Evolutionary conservation across 1,139 yeast genomes (phyloP), one percentile per base, ranked within the genome.

Genomic region (Saccharomyces hybrid): DNA sequence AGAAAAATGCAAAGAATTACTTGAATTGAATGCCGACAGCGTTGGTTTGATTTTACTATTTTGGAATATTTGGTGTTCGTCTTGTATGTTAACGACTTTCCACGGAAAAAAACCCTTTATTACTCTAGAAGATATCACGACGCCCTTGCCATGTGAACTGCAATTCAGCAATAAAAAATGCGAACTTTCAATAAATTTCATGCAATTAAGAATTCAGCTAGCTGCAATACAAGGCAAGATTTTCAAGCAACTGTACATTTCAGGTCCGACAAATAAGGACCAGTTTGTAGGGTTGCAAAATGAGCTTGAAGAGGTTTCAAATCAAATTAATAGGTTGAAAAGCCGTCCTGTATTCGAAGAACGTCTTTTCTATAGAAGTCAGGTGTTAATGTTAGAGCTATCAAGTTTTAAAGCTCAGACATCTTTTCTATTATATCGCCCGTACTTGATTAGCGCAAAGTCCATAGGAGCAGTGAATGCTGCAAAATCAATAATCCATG

Each of bases 1-100:
- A 11, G 19, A 11, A 16, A 38, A 16, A 16, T 38, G 14, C 26
- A 19, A 38, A 19, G 24, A 38, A 19, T 42, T 32, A 6, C 8
- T 38, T 7, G 27, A 14, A 27, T 21, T 38, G 2, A 32, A 28
- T 8, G 21, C 32, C 12, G 38, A 19, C 19, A 32, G 42, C 21
- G 7, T 32, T 14, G 55, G 53, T 6, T 14, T 51, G 27, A 21
- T 53, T 12, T 21, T 53, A 9, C 21, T 53, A 32, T 53, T 53
- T 11, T 53, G 55, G 55, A 53, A 50, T 31, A 16, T 51, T 38
- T 53, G 55, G 55, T 50, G 55, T 42, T 51, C 53, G 7, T 53
- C 50, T 26, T 50, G 53, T 42, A 50, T 53, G 55, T 46, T 53
- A 42, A 26, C 53, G 16, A 53, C 53, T 11, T 31, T 50, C n/a